Conservation (phyloP, 1,139 yeast genomes). For the Candida albicans region DNA sequence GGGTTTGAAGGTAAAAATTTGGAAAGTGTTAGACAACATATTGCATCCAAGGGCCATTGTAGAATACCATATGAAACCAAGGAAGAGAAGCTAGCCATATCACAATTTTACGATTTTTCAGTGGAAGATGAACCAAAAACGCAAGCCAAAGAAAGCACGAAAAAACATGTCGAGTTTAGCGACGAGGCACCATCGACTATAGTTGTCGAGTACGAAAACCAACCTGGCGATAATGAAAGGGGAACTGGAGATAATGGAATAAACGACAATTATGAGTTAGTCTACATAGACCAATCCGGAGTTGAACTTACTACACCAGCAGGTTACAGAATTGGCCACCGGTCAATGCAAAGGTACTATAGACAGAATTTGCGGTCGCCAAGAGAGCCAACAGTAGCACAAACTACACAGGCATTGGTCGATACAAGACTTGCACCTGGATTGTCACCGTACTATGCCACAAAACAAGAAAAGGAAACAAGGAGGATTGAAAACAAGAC, state of each 20-base stretch:
- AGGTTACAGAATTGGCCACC: constrained; percentile 51
- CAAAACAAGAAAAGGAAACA: constrained; percentile 37
- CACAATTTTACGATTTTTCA: constrained; percentile 46
- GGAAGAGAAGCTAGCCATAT: constrained; percentile 40
- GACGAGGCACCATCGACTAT: constrained; percentile 12
- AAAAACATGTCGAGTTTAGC: constrained; percentile 24
- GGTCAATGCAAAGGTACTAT: constrained; percentile 45
- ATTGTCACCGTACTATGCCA: constrained; percentile 27
- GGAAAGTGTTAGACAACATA: constrained; percentile 54
- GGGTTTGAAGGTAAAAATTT: constrained; percentile 52
- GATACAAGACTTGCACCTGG: constrained; percentile 47
- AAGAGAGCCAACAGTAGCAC: constrained; percentile 27
- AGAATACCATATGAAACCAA: constrained; percentile 52
- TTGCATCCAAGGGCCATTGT: constrained; percentile 54
- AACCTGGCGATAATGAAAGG: constrained; percentile 21
- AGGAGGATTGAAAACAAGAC: constrained; percentile 26
- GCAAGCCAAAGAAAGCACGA: constrained; percentile 10
- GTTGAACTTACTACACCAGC: constrained; percentile 46
- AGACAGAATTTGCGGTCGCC: constrained; percentile 39
- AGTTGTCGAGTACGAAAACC: constrained; percentile 12
- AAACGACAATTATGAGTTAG: constrained; percentile 33
- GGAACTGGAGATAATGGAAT: constrained; percentile 31
- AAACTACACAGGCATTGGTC: constrained; percentile 37
- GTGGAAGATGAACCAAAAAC: constrained; percentile 15
- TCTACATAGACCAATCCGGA: constrained; percentile 39